Evolutionary conservation across 2,329 filamentous ascomycete genomes (phyloP).

Genomic region (Akanthomyces dipterigenus): DNA sequence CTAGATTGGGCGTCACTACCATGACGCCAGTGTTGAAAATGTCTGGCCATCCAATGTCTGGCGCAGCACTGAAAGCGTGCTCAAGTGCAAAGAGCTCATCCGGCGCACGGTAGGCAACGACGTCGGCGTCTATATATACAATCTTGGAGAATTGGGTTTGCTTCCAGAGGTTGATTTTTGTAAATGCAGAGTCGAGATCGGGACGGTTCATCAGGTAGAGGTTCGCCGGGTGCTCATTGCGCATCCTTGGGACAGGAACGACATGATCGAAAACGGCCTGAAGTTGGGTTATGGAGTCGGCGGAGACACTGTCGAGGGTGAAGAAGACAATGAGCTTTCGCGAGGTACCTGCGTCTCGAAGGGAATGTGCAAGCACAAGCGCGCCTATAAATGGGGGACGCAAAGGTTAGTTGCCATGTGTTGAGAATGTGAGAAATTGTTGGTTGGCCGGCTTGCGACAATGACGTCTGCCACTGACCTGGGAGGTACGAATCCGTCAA

Average conservation of each 20-base stretch:
- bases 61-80: slow-evolving; percentile 62
- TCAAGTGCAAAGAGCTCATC: slow-evolving; percentile 79
- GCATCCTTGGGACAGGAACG: slow-evolving; percentile 74
- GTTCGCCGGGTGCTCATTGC: slow-evolving; percentile 71
- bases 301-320: slow-evolving; percentile 71
- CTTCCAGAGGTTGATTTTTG: slow-evolving; percentile 92
- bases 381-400: slow-evolving; percentile 59
- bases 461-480: slow-evolving; percentile 46
- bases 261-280: slow-evolving; percentile 83
- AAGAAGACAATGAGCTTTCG: slow-evolving; percentile 83
- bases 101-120: slow-evolving; percentile 82
- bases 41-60: slow-evolving; percentile 97
- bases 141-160: slow-evolving; percentile 85
- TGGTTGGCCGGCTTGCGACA: slow-evolving; percentile 11
- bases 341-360: slow-evolving; percentile 80
- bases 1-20: slow-evolving; percentile 79
- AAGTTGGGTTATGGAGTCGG: slow-evolving; percentile 70
- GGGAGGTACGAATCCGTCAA: slow-evolving; percentile 90
- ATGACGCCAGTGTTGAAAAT: slow-evolving; percentile 98
- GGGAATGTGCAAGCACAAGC: slow-evolving; percentile 85
- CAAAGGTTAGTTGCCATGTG: slow-evolving; percentile 10
- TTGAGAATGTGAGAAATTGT: slow-evolving; percentile 17
- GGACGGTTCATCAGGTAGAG: slow-evolving; percentile 85
- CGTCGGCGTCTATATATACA: slow-evolving; percentile 90
- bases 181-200: slow-evolving; percentile 88